Percentiles rank a stretch among this genome's conserved stretches.
phyloP scores from a whole-genome alignment of 2,329 filamentous ascomycete species.

The Pleomassaria siparia region DNA sequence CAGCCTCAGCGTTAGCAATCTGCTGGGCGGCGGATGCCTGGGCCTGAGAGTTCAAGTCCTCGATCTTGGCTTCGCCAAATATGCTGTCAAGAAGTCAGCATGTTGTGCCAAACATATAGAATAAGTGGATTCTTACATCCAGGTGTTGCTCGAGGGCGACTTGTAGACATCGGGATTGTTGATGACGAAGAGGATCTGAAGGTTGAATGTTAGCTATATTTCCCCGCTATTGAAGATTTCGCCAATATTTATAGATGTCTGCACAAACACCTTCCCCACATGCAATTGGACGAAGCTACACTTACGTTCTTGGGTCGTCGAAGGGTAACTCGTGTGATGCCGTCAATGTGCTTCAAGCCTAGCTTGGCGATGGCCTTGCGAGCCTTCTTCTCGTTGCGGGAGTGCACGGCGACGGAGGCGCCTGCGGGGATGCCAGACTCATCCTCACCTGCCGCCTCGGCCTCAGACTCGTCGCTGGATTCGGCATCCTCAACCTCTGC shows the following conservation, averaged over 20 bases:
- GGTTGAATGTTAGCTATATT: slow-evolving; percentile 4
- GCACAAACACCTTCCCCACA: neutral
- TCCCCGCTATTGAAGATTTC: neutral
- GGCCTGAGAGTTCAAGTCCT: slow-evolving; percentile 98
- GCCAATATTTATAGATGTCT: neutral
- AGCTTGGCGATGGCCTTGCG: slow-evolving; percentile 99
- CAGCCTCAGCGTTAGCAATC: slow-evolving; percentile 73
- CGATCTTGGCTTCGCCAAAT: slow-evolving; percentile 99
- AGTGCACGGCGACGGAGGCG: slow-evolving; percentile 88
- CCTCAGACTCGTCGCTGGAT: slow-evolving; percentile 73
- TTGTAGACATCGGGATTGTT: slow-evolving; percentile 99
- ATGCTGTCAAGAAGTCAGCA: slow-evolving; percentile 62
- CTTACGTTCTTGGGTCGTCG: slow-evolving; percentile 98
- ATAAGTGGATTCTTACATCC: slow-evolving; percentile 74
- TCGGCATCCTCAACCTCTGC: slow-evolving; percentile 73
- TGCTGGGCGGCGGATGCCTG: slow-evolving; percentile 95
- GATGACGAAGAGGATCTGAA: slow-evolving; percentile 97
- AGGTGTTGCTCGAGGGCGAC: slow-evolving; percentile 98
- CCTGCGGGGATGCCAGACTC: slow-evolving; percentile 75
- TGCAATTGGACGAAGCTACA: slow-evolving; percentile 31
- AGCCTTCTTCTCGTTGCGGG: slow-evolving; percentile 99
- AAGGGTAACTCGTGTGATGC: slow-evolving; percentile 97
- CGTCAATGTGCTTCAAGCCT: slow-evolving; percentile 91
- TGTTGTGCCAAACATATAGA: slow-evolving; percentile 4
- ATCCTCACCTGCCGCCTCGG: slow-evolving; percentile 62